Evolutionary conservation across 345 rosid genomes (phyloP).

Genomic region (Turnera subulata): DNA sequence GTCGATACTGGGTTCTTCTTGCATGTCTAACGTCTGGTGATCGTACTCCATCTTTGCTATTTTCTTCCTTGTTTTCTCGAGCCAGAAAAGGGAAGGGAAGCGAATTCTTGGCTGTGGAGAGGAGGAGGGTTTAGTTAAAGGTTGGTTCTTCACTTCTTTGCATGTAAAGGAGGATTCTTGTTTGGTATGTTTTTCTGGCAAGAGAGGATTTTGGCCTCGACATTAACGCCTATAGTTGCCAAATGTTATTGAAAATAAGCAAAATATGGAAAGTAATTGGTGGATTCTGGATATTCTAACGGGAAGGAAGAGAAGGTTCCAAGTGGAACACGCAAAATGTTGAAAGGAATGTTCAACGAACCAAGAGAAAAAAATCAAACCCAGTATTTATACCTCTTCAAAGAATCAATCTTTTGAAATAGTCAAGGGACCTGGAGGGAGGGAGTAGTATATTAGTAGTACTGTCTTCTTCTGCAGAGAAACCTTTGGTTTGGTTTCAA

Average conservation of each 20-base stretch:
- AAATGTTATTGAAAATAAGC: no score
- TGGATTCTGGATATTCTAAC: not conserved
- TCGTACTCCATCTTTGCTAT: conserved; percentile 41
- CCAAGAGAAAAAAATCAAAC: not conserved
- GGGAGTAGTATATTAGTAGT: no score
- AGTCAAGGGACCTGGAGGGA: no score
- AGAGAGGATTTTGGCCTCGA: conserved; percentile 1
- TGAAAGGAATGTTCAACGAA: conserved; percentile 3
- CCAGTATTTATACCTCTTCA: no score
- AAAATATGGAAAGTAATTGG: not conserved
- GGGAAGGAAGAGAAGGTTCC: not conserved
- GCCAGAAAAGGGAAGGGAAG: not conserved
- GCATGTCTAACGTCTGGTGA: conserved; percentile 54
- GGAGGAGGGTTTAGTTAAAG: no score
- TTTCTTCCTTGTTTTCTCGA: no score
- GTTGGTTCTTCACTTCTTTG: no score
- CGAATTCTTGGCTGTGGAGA: not conserved
- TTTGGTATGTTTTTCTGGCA: not conserved
- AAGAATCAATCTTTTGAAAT: no score
- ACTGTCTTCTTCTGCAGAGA: not conserved
- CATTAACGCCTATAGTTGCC: conserved; percentile 4
- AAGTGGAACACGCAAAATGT: not conserved
- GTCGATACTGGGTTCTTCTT: conserved; percentile 95
- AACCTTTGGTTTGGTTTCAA: not conserved
- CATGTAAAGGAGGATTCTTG: not conserved